Evolutionary conservation across 257 asterid genomes (phyloP).

Genomic region (Parsonsia alboflavescens): DNA sequence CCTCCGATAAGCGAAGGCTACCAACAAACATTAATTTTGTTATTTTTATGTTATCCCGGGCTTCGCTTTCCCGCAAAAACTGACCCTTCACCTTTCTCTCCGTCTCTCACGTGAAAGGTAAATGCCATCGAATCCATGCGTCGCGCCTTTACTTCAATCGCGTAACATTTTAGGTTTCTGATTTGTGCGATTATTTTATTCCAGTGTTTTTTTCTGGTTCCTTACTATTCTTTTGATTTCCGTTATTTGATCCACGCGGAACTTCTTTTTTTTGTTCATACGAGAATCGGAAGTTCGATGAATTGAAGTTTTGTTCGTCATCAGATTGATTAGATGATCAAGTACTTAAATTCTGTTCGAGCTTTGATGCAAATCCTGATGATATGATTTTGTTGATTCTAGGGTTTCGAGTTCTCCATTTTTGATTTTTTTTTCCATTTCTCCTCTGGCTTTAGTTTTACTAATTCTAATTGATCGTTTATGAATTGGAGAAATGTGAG

Average conservation of each 20-base stretch:
- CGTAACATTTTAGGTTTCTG: conserved; percentile 11
- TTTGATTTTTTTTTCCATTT: not conserved
- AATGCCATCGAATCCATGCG: conserved; percentile 15
- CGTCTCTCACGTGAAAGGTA: conserved; percentile 11
- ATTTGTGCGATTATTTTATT: not conserved
- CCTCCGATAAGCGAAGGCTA: not conserved
- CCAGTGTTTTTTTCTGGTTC: not conserved
- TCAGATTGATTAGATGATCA: not conserved
- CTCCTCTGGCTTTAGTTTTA: not conserved
- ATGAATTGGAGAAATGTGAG: not conserved
- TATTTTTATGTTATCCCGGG: not conserved
- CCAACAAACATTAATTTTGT: not conserved
- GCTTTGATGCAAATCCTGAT: not conserved
- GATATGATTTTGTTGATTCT: not conserved
- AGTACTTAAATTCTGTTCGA: not conserved
- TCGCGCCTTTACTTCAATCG: conserved; percentile 12
- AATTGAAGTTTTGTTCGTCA: not conserved
- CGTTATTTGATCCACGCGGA: not conserved
- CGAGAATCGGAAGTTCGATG: not conserved
- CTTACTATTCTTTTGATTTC: not conserved
- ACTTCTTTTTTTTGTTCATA: not conserved
- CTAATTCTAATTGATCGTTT: not conserved
- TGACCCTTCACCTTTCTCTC: conserved; percentile 14
- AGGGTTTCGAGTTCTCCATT: conserved; percentile 9
- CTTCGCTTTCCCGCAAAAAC: conserved; percentile 35